phyloP scores from a whole-genome alignment of 345 rosid species.

The Brassica juncea region DNA sequence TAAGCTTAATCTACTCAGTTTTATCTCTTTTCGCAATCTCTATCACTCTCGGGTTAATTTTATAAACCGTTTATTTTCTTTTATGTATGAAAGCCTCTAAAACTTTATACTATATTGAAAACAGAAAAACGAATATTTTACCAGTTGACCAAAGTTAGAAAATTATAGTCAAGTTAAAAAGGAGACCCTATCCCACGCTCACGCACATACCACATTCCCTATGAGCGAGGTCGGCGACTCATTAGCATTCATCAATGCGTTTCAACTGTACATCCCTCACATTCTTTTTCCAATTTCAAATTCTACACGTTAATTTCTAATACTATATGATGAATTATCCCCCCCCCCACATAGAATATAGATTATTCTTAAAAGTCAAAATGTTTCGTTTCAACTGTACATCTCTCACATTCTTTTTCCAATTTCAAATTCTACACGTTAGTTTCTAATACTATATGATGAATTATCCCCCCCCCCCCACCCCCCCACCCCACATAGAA shows the following conservation, averaged over 20 bases:
- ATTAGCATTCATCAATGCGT: slow-evolving; percentile 33
- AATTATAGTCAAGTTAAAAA: slow-evolving; percentile 2
- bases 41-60: neutral
- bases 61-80: no score
- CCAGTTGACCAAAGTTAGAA: slow-evolving; percentile 29
- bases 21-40: neutral
- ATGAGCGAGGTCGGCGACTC: slow-evolving; percentile 37
- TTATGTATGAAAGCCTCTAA: neutral
- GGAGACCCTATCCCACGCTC: slow-evolving; percentile 30
- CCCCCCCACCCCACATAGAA: neutral
- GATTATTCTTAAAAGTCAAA: neutral
- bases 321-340: neutral
- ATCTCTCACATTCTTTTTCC: slow-evolving; percentile 6
- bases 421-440: neutral
- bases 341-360: neutral
- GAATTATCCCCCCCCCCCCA: neutral
- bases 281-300: slow-evolving; percentile 10
- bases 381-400: slow-evolving; percentile 7
- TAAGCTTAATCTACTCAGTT: no score
- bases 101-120: neutral
- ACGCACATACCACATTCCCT: slow-evolving; percentile 20
- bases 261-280: slow-evolving; percentile 18
- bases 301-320: neutral
- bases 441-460: neutral
- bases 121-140: slow-evolving; percentile 21